These are phyloP conservation scores for Phytophthora litchii DNA, from an alignment of 352 stramenopile species.

Conservation along the genomic window DNA sequence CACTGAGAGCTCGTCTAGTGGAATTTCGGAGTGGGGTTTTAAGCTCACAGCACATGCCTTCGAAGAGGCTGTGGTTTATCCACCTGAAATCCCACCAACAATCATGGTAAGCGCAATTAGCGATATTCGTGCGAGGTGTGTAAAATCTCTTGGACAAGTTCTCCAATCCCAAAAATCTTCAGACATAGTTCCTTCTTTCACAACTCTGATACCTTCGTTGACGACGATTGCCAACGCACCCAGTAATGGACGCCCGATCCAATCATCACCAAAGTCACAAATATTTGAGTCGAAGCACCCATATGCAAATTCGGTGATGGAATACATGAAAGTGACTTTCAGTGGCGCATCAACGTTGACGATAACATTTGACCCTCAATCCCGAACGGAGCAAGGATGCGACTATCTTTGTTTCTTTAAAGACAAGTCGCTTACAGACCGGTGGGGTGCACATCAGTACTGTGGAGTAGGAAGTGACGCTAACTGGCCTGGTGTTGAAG, in stretches of 20 bases:
- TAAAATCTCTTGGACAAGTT: constrained; percentile 56
- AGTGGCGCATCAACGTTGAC: constrained; percentile 60
- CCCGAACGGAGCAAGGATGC: constrained; percentile 65
- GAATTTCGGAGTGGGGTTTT: constrained; percentile 79
- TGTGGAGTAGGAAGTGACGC: constrained; percentile 62
- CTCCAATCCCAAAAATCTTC: constrained; percentile 29
- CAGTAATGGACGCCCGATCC: constrained; percentile 50
- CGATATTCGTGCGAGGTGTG: constrained; percentile 61
- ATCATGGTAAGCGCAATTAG: constrained; percentile 45
- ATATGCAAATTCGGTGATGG: constrained; percentile 79
- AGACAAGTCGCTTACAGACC: constrained; percentile 66
- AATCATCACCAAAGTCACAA: constrained; percentile 57
- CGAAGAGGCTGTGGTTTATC: constrained; percentile 53
- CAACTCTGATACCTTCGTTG: constrained; percentile 40
- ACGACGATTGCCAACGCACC: constrained; percentile 50
- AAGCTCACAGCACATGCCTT: constrained; percentile 77
- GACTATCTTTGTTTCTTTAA: constrained; percentile 91
- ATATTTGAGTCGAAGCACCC: constrained; percentile 88
- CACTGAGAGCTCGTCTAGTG: constrained; percentile 52
- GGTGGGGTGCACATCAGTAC: constrained; percentile 72
- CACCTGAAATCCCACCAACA: constrained; percentile 60
- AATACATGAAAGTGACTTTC: constrained; percentile 85
- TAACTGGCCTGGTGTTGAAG: constrained; percentile 84
- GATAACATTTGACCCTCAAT: constrained; percentile 77
- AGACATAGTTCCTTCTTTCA: constrained; percentile 19